phyloP scores from a whole-genome alignment of 306 rosid species.

The Cicer judaicum region DNA sequence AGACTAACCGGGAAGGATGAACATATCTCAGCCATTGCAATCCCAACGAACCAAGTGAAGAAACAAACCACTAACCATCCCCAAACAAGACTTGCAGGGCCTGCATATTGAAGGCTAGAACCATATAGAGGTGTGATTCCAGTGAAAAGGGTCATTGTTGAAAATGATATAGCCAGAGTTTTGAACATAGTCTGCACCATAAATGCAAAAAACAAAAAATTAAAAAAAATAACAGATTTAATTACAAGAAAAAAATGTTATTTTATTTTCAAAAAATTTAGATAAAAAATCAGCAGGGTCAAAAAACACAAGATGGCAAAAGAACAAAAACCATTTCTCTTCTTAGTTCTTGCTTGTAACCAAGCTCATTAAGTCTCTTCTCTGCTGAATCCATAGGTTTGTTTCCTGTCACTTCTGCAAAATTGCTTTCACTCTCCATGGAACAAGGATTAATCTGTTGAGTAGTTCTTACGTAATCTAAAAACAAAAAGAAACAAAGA shows the following conservation, averaged over 20 bases:
- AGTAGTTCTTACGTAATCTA: not conserved
- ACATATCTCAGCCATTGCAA: slow-evolving; percentile 94
- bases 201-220: not conserved
- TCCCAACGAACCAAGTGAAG: slow-evolving; percentile 89
- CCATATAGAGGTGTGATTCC: slow-evolving; percentile 95
- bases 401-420: slow-evolving; percentile 35
- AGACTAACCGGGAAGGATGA: slow-evolving; percentile 83
- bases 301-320: not conserved
- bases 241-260: slow-evolving; percentile 6
- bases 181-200: slow-evolving; percentile 79
- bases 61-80: slow-evolving; percentile 85
- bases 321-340: slow-evolving; percentile 67
- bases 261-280: not conserved
- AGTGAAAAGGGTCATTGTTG: slow-evolving; percentile 89
- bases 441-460: slow-evolving; percentile 14
- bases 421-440: slow-evolving; percentile 39
- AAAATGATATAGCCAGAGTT: slow-evolving; percentile 87
- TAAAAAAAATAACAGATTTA: not conserved
- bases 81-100: slow-evolving; percentile 92
- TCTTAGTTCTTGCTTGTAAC: slow-evolving; percentile 89
- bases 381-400: slow-evolving; percentile 70
- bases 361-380: slow-evolving; percentile 81
- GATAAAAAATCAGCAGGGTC: slow-evolving; percentile 6
- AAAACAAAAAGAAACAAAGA: not conserved
- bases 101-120: slow-evolving; percentile 78